Evolutionary conservation across 495 filamentous ascomycete genomes (phyloP).

Genomic region (Lentithecium fluviatile): DNA sequence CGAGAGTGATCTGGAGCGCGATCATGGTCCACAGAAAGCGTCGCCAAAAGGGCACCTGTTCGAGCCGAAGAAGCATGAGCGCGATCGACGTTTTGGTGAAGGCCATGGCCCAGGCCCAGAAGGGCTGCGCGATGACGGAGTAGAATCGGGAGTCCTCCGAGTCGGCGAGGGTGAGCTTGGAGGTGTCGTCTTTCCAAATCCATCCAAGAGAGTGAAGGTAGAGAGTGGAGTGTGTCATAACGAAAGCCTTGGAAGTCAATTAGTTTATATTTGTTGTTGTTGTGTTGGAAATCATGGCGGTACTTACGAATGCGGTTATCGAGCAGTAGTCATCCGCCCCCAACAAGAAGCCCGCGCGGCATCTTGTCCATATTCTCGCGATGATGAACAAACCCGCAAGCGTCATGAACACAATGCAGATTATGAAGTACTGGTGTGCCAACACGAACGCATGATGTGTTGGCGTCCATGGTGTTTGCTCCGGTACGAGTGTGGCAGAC

Average conservation of each 20-base stretch:
- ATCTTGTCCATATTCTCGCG: conserved; percentile 18
- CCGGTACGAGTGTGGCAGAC: too few species aligned
- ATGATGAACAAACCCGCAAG: background rate
- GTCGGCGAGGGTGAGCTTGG: conserved; percentile 11
- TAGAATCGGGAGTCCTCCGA: conserved; percentile 17
- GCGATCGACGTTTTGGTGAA: conserved; percentile 39
- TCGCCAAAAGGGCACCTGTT: conserved; percentile 27
- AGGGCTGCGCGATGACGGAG: conserved; percentile 29
- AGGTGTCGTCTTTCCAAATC: background rate
- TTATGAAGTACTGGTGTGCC: too few species aligned
- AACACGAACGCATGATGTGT: too few species aligned
- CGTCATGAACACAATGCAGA: background rate
- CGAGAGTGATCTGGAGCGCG: conserved; percentile 23
- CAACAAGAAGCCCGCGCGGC: conserved; percentile 5
- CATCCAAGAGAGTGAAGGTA: conserved; percentile 4
- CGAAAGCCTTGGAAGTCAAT: conserved; percentile 6
- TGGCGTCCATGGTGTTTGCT: too few species aligned
- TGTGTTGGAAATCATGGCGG: background rate
- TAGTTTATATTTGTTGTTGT: background rate
- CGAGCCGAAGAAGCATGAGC: conserved; percentile 39
- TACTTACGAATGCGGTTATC: conserved; percentile 15
- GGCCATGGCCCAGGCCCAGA: conserved; percentile 24
- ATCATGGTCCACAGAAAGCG: conserved; percentile 32
- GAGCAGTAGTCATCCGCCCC: conserved; percentile 15
- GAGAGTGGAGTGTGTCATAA: conserved; percentile 21